Evolutionary conservation across 768 basidiomycete genomes (phyloP), one percentile per base, ranked within the genome.

Genomic region (Boletus subparvulus): DNA sequence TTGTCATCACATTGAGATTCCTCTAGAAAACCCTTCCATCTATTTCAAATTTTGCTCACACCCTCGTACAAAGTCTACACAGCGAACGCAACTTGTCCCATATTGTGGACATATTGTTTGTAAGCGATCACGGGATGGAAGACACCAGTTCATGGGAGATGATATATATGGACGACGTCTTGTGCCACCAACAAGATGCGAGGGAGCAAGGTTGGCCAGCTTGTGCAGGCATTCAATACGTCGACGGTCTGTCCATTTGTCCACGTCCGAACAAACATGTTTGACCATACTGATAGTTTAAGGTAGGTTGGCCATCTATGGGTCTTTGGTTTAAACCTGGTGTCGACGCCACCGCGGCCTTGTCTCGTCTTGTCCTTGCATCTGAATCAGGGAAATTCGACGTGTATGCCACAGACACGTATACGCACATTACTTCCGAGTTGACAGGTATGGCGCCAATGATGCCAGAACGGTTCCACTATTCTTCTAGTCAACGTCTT

Each of bases 61-160:
- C 84, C 41, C 58, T 65, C 12, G 56, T 66, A 7, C 65, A 55
- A 47, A 43, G 54, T 37, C 72, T 96, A 4, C 84, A 88, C 50
- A 72, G 75, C 6, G 78, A 81, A 5, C 83, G 92, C 8, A 91
- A 94, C 65, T 77, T 95, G 36, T 84, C 83, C 0, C 81, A 87
- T 47, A 87, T 94, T 9, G 86, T 94, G 13, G 90, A 95, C 69
- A 76, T 95, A 49, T 77, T 95, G 21, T 91, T 94, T 60, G 92
- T 95, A 57, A 88, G 86, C 63, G 89, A 92, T 67, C 88, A 92
- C 61, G 90, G 90, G 11, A 94, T 92, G 89, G 86, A 87, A 11
- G 89, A 90, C 63, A 94, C 91, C 7, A 84, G 83, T 62, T 80
- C 89, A 59, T 86, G 86, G 3, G 82, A 87, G 49, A 77, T 81